Evolutionary conservation across 2,329 filamentous ascomycete genomes (phyloP).

Genomic region (Pseudogymnoascus verrucosus): DNA sequence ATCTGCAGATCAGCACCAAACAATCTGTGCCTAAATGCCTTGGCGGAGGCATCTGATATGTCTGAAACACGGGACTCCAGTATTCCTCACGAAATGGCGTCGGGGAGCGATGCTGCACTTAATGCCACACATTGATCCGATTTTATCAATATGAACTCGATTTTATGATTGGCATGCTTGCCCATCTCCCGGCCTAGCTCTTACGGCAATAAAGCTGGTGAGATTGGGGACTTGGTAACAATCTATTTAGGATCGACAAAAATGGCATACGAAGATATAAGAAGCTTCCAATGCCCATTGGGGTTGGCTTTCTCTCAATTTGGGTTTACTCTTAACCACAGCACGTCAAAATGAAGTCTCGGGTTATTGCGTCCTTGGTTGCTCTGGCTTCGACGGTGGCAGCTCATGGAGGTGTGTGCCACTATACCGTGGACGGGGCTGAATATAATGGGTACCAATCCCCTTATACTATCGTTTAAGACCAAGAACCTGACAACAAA

Average conservation of each 20-base stretch:
- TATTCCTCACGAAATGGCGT: neutral
- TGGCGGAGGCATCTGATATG: slow-evolving; percentile 3
- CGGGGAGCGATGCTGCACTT: neutral
- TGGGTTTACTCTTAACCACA: neutral
- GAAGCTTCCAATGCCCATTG: neutral
- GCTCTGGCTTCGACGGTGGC: neutral
- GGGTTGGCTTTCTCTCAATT: neutral
- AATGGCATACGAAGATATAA: slow-evolving; percentile 1
- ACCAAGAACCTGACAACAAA: neutral
- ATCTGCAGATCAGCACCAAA: slow-evolving; percentile 1
- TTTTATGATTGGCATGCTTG: neutral
- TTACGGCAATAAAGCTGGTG: neutral
- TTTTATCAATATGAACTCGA: neutral
- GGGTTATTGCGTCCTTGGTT: neutral
- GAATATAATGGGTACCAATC: neutral
- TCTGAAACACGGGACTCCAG: neutral
- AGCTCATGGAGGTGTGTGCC: neutral
- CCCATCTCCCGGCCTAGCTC: neutral
- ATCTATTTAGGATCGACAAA: neutral
- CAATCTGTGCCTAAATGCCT: neutral
- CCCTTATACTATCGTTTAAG: neutral
- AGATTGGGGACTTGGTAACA: neutral
- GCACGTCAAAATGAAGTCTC: neutral
- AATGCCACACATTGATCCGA: neutral
- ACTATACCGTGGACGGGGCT: neutral